Evolutionary conservation across 768 basidiomycete species (phyloP).

Genomic region (Coprinellus micaceus): DNA sequence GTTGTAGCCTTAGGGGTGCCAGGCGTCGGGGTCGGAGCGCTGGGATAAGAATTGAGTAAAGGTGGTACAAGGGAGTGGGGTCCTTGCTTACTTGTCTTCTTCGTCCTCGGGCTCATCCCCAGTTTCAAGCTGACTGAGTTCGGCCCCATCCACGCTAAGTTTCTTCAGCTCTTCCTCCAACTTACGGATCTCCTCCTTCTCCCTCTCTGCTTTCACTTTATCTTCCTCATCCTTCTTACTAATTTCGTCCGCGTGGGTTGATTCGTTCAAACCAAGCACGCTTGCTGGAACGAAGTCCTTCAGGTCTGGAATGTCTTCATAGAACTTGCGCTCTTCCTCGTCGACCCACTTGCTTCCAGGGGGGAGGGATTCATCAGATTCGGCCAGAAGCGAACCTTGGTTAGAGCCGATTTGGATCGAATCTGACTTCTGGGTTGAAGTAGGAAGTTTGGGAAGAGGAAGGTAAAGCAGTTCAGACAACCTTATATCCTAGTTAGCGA

Average conservation of each 20-base stretch:
- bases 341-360: slow-evolving; percentile 94
- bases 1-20: slow-evolving; percentile 61
- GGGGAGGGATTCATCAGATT: slow-evolving; percentile 52
- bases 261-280: slow-evolving; percentile 70
- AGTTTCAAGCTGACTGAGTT: slow-evolving; percentile 8
- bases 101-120: slow-evolving; percentile 23
- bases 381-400: slow-evolving; percentile 34
- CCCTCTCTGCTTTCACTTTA: slow-evolving; percentile 46
- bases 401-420: slow-evolving; percentile 73
- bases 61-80: background rate
- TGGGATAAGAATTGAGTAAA: slow-evolving; percentile 23
- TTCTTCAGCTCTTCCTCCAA: slow-evolving; percentile 77
- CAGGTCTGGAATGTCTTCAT: slow-evolving; percentile 88
- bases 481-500: slow-evolving; percentile 34
- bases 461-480: slow-evolving; percentile 89
- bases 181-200: slow-evolving; percentile 68
- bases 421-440: slow-evolving; percentile 73
- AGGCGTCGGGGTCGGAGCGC: slow-evolving; percentile 59
- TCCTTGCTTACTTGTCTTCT: slow-evolving; percentile 42
- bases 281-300: slow-evolving; percentile 88
- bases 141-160: slow-evolving; percentile 39
- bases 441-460: slow-evolving; percentile 79
- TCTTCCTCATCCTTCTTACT: slow-evolving; percentile 34
- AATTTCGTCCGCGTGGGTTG: slow-evolving; percentile 42
- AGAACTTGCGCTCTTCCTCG: slow-evolving; percentile 92